Conservation (phyloP, 345 rosid species). For the Eucalyptus victrix region DNA sequence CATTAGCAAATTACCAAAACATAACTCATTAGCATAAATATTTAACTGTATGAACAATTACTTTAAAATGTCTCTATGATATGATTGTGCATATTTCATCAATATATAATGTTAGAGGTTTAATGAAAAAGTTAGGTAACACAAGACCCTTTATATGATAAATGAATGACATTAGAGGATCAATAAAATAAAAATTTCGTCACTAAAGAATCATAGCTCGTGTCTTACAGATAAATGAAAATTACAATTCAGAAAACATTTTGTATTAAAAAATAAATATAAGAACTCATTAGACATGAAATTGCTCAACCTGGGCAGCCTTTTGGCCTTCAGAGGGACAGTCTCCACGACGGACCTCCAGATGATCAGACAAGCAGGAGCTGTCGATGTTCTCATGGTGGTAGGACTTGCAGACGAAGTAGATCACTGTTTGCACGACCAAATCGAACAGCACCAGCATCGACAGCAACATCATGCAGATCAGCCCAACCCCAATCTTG, state of each 20-base stretch:
- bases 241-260: not conserved
- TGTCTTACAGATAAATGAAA: not conserved
- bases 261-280: no score
- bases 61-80: not conserved
- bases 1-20: not conserved
- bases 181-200: no score
- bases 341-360: not conserved
- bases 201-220: not conserved
- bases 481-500: constrained; percentile 10
- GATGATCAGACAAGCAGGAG: not conserved
- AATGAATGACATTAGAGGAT: not conserved
- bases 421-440: constrained; percentile 36
- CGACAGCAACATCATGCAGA: constrained; percentile 19
- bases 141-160: not conserved
- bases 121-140: not conserved
- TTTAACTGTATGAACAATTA: not conserved
- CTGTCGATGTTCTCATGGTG: constrained; percentile 34
- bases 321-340: not conserved
- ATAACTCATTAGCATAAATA: no score
- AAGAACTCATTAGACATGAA: not conserved
- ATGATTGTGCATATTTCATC: not conserved
- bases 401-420: constrained; percentile 50
- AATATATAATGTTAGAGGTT: not conserved
- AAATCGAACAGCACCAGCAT: constrained; percentile 14
- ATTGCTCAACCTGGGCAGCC: not conserved